A percentile compares a stretch with the other conserved stretches of the same genome.
Conservation (phyloP, 2,329 filamentous ascomycete genomes). For the Apiospora marii region DNA sequence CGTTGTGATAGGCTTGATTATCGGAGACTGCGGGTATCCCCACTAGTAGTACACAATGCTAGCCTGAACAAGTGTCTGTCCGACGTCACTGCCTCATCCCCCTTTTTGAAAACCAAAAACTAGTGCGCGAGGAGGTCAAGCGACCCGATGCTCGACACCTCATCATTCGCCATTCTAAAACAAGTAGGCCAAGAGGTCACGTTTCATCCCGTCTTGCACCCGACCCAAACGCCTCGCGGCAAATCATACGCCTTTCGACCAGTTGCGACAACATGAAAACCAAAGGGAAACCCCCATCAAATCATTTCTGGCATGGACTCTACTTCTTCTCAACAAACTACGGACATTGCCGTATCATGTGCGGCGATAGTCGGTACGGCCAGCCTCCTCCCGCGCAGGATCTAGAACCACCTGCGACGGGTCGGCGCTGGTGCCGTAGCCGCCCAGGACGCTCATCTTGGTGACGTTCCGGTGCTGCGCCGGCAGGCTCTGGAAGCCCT, state of each 20-base stretch:
- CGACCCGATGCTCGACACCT: background rate
- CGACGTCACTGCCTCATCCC: background rate
- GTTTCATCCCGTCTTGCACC: background rate
- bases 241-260: background rate
- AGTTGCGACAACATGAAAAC: background rate
- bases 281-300: background rate
- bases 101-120: background rate
- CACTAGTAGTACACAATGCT: background rate
- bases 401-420: background rate
- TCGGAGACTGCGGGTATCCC: background rate
- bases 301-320: background rate
- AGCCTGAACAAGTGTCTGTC: too few species aligned
- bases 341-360: background rate
- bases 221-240: background rate
- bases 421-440: background rate
- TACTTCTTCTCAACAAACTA: background rate
- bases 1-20: conserved; percentile 5
- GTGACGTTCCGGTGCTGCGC: background rate
- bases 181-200: background rate
- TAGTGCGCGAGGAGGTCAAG: background rate
- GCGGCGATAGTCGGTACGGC: background rate
- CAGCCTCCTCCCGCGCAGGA: background rate
- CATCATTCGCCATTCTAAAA: background rate
- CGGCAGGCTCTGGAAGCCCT: background rate
- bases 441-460: background rate